Evolutionary conservation across 2,329 filamentous ascomycete species (phyloP).

Genomic region (Helotiales sp.): DNA sequence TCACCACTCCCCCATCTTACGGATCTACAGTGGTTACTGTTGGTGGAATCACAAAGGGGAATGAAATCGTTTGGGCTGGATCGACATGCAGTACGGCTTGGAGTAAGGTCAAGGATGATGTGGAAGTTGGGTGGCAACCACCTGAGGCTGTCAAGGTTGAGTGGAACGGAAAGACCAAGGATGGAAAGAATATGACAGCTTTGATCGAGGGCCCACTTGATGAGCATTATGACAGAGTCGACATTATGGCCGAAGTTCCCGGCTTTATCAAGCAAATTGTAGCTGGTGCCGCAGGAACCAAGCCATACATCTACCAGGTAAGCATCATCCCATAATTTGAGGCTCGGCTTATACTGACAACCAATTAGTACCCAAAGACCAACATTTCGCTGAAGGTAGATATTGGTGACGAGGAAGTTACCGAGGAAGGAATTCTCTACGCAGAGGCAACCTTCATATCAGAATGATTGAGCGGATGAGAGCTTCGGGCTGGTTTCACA

Average conservation of each 20-base stretch:
- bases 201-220: slow-evolving; percentile 72
- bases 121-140: slow-evolving; percentile 86
- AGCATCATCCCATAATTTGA: background rate
- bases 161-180: slow-evolving; percentile 80
- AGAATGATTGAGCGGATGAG: slow-evolving; percentile 42
- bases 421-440: slow-evolving; percentile 80
- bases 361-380: slow-evolving; percentile 68
- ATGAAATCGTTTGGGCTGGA: slow-evolving; percentile 77
- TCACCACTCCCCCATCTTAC: slow-evolving; percentile 90
- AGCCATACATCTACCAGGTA: slow-evolving; percentile 98
- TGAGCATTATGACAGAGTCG: slow-evolving; percentile 77
- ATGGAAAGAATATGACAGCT: slow-evolving; percentile 74
- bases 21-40: slow-evolving; percentile 83
- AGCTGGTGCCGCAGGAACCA: slow-evolving; percentile 84
- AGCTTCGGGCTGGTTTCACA: background rate
- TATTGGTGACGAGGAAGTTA: slow-evolving; percentile 77
- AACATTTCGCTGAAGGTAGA: slow-evolving; percentile 79
- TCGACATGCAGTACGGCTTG: slow-evolving; percentile 70
- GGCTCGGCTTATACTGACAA: slow-evolving; percentile 33
- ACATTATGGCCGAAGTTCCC: slow-evolving; percentile 96
- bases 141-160: slow-evolving; percentile 75
- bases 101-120: slow-evolving; percentile 70
- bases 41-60: slow-evolving; percentile 80
- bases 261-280: slow-evolving; percentile 95
- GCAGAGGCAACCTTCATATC: slow-evolving; percentile 97